Evolutionary conservation across 2,329 filamentous ascomycete genomes (phyloP).

Genomic region (Dactylellina drechsleri): DNA sequence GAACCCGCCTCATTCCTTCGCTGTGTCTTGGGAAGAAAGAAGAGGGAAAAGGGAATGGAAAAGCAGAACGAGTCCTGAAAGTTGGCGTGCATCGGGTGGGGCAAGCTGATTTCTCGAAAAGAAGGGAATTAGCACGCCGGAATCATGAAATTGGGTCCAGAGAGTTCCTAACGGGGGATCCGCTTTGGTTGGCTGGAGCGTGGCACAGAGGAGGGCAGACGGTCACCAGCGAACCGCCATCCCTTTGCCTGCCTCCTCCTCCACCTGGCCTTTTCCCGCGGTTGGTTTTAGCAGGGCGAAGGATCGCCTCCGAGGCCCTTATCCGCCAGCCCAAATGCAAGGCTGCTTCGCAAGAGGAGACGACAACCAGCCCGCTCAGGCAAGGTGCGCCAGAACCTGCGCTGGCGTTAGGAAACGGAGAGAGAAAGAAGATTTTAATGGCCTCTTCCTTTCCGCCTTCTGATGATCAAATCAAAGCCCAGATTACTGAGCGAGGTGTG

Average conservation of each 20-base stretch:
- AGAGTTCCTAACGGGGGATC: slow-evolving; percentile 12
- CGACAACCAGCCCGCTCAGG: neutral
- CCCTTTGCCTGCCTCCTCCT: slow-evolving; percentile 19
- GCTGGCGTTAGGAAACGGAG: slow-evolving; percentile 3
- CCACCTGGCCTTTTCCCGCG: slow-evolving; percentile 40
- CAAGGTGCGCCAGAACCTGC: neutral
- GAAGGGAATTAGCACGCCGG: neutral
- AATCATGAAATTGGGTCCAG: slow-evolving; percentile 2
- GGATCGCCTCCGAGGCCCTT: slow-evolving; percentile 28
- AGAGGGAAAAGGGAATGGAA: slow-evolving; percentile 24
- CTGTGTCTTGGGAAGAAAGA: slow-evolving; percentile 6
- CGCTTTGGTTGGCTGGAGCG: slow-evolving; percentile 16
- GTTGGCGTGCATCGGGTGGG: neutral
- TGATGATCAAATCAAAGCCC: neutral
- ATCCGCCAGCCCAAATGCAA: slow-evolving; percentile 43
- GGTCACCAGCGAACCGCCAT: slow-evolving; percentile 44
- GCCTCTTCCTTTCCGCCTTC: neutral
- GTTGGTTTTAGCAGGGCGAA: slow-evolving; percentile 37
- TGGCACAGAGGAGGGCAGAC: slow-evolving; percentile 25
- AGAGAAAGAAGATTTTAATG: slow-evolving; percentile 24
- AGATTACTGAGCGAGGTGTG: slow-evolving; percentile 15
- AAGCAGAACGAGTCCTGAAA: neutral
- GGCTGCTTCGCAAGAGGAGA: neutral
- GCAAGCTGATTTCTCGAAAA: neutral
- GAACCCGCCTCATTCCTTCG: slow-evolving; percentile 44